A percentile compares a stretch with the other conserved stretches of the same genome.
phyloP scores from a whole-genome alignment of 192 early-diverging fungal species.

The Entomortierella chlamydospora region DNA sequence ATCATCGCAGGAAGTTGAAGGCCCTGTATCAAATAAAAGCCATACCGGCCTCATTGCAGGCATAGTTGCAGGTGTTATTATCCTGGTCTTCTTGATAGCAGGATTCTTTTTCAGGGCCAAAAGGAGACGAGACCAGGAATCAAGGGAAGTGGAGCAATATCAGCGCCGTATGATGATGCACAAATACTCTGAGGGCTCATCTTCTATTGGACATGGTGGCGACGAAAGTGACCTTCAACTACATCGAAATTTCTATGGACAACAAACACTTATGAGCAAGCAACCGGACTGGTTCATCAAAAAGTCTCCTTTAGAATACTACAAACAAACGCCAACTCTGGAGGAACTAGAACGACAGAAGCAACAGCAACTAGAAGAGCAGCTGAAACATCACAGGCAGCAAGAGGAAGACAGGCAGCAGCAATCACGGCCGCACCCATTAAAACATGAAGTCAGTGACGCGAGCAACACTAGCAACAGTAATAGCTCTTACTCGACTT shows the following conservation, averaged over 20 bases:
- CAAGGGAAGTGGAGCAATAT: conserved; percentile 26
- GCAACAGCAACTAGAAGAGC: neutral
- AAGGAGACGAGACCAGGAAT: conserved; percentile 11
- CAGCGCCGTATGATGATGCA: conserved; percentile 16
- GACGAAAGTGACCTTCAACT: too few species aligned
- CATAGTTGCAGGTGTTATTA: conserved; percentile 10
- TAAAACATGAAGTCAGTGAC: conserved; percentile 10
- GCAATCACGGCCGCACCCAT: neutral
- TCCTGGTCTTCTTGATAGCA: conserved; percentile 3
- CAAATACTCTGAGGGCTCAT: conserved; percentile 21
- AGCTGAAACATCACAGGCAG: too few species aligned
- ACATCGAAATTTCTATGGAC: too few species aligned
- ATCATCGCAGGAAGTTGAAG: neutral
- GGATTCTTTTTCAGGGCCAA: conserved; percentile 20
- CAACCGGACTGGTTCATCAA: conserved; percentile 35
- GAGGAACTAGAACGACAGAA: conserved; percentile 11
- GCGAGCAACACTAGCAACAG: neutral
- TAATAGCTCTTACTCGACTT: neutral
- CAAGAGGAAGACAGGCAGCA: neutral
- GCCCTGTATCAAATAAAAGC: neutral
- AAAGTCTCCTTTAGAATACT: conserved; percentile 43
- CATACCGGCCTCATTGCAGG: conserved; percentile 24
- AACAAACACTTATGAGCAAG: neutral
- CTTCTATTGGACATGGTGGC: neutral
- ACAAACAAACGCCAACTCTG: conserved; percentile 17